A percentile compares a stretch with the other conserved stretches of the same genome.
Conservation (phyloP, 257 asterid species). For the Lycium ferocissimum region DNA sequence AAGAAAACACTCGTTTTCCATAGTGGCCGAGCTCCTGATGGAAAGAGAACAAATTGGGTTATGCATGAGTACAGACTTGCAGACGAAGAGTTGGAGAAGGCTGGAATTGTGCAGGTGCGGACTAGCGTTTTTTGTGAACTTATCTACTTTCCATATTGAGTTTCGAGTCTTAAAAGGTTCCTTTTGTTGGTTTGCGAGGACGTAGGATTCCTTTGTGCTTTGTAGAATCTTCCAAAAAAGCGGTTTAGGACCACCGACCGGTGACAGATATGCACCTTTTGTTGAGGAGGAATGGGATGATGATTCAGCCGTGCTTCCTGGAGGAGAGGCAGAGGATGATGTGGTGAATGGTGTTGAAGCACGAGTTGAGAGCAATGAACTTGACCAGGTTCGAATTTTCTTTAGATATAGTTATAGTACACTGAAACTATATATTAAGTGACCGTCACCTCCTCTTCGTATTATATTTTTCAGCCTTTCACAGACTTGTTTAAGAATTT, state of each 20-base stretch:
- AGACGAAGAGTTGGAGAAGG: slow-evolving; percentile 69
- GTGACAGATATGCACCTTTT: slow-evolving; percentile 95
- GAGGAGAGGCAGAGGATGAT: slow-evolving; percentile 65
- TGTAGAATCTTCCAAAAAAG: slow-evolving; percentile 97
- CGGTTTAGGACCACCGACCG: slow-evolving; percentile 92
- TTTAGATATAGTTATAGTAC: too few species aligned
- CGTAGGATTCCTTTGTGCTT: slow-evolving; percentile 90
- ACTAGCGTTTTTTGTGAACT: neutral
- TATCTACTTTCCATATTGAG: slow-evolving; percentile 28
- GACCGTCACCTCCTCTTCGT: too few species aligned
- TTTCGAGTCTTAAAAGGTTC: slow-evolving; percentile 41
- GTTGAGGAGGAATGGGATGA: slow-evolving; percentile 98
- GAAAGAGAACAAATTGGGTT: slow-evolving; percentile 95
- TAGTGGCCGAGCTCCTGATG: slow-evolving; percentile 95
- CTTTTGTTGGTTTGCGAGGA: slow-evolving; percentile 50
- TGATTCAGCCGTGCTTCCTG: slow-evolving; percentile 56
- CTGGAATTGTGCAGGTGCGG: slow-evolving; percentile 86
- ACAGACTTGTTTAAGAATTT: too few species aligned
- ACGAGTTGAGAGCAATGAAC: slow-evolving; percentile 50
- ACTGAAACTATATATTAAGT: too few species aligned
- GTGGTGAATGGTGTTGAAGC: slow-evolving; percentile 63
- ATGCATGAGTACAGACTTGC: slow-evolving; percentile 98
- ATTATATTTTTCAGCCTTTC: too few species aligned
- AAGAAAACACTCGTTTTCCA: slow-evolving; percentile 93
- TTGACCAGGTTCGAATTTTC: slow-evolving; percentile 51